phyloP scores from a whole-genome alignment of 23 red algal genomes.

The Chondrus crispus region DNA sequence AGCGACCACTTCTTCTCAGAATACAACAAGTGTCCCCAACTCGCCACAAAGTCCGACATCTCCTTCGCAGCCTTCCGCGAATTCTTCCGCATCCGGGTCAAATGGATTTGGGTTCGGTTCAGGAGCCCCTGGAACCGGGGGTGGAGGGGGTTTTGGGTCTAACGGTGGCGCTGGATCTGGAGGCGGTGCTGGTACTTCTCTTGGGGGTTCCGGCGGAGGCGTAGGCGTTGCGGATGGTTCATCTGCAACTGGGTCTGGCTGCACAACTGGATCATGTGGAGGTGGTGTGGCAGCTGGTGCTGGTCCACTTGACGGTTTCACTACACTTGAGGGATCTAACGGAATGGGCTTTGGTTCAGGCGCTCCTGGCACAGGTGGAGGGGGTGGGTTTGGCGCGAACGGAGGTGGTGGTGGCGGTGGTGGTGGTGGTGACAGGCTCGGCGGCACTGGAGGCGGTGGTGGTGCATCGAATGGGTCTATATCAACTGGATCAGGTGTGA shows the following conservation, averaged over 20 bases:
- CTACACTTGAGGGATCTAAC: background rate
- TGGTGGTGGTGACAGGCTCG: conserved; percentile 28
- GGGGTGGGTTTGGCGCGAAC: conserved; percentile 42
- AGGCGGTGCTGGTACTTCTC: conserved; percentile 20
- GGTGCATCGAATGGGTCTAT: conserved; percentile 32
- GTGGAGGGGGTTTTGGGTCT: conserved; percentile 44
- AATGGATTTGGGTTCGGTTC: conserved; percentile 54
- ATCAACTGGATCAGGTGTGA: conserved; percentile 22
- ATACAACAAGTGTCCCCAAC: no score
- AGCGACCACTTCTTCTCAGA: no score
- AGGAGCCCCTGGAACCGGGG: conserved; percentile 36
- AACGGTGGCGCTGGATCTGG: conserved; percentile 49
- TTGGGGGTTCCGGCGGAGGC: conserved; percentile 43
- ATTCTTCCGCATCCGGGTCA: conserved; percentile 13
- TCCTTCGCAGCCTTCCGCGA: background rate
- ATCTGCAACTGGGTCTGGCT: conserved; percentile 30
- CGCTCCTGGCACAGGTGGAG: conserved; percentile 27
- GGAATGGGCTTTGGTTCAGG: conserved; percentile 49
- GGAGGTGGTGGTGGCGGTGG: conserved; percentile 33
- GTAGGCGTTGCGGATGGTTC: conserved; percentile 22
- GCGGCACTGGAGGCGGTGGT: conserved; percentile 37
- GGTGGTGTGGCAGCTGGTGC: conserved; percentile 24
- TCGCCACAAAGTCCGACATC: background rate
- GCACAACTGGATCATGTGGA: conserved; percentile 48
- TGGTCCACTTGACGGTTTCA: background rate